Conservation (phyloP, 306 rosid species). For the Cicer arietinum region DNA sequence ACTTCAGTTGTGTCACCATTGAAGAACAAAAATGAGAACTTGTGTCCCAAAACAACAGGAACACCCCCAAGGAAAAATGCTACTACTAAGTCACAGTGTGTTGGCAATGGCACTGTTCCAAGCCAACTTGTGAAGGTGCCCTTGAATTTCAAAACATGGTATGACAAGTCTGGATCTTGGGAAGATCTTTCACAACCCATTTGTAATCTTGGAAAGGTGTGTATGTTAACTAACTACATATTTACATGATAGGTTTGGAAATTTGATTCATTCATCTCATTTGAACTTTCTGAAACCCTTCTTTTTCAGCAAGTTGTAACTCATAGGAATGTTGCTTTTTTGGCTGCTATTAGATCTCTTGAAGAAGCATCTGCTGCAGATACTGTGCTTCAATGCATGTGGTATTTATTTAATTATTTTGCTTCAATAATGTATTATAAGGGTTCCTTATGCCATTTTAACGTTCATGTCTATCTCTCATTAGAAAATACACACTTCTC, state of each 20-base stretch:
- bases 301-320: constrained; percentile 60
- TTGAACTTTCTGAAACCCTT: neutral
- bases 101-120: constrained; percentile 24
- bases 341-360: constrained; percentile 60
- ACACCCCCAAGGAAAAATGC: constrained; percentile 40
- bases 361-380: constrained; percentile 77
- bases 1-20: constrained; percentile 53
- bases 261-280: constrained; percentile 6
- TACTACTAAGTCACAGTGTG: constrained; percentile 24
- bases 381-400: constrained; percentile 63
- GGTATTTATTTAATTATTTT: constrained; percentile 48
- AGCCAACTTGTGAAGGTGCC: constrained; percentile 59
- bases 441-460: neutral
- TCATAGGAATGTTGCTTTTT: constrained; percentile 55
- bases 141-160: constrained; percentile 49
- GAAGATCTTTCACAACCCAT: constrained; percentile 54
- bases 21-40: constrained; percentile 55
- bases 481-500: neutral
- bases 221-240: neutral
- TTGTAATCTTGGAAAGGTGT: constrained; percentile 70
- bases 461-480: neutral
- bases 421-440: neutral
- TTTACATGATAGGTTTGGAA: neutral
- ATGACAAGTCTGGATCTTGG: constrained; percentile 55
- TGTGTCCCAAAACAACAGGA: constrained; percentile 46